These are phyloP conservation scores for Globisporangium lucens DNA, from an alignment of 352 stramenopile species.

Conservation along the genomic window DNA sequence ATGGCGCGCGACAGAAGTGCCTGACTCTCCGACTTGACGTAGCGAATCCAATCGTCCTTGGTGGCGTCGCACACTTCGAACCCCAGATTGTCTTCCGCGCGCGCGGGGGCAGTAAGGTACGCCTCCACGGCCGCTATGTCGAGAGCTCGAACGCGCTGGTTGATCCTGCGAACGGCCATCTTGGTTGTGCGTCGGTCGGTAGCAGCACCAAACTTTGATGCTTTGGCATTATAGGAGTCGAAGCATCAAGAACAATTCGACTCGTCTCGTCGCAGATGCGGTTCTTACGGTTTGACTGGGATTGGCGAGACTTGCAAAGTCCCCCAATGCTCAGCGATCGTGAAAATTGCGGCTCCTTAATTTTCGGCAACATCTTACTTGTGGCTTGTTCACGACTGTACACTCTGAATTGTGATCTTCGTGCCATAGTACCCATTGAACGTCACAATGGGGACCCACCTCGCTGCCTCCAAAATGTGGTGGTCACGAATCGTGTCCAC, in stretches of 20 bases:
- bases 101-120: not conserved
- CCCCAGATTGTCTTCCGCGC: not conserved
- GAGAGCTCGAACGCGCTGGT: not conserved
- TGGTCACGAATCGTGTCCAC: constrained; percentile 21
- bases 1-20: not conserved
- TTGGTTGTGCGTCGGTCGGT: not conserved
- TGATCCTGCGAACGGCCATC: not conserved
- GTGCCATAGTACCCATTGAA: constrained; percentile 27
- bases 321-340: no score
- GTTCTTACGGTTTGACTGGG: no score
- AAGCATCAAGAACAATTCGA: no score
- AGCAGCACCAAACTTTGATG: no score
- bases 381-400: not conserved
- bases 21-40: not conserved
- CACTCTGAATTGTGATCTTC: constrained; percentile 9
- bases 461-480: constrained; percentile 8
- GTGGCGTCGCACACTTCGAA: not conserved
- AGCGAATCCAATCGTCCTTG: not conserved
- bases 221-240: no score
- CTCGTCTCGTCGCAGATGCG: no score
- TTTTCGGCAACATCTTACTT: not conserved
- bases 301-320: no score
- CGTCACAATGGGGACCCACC: not conserved
- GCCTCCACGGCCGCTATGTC: not conserved
- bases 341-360: not conserved